These are phyloP conservation scores for Coemansia sp. DNA, from an alignment of 192 early-diverging fungal species.

Conservation along the genomic window DNA sequence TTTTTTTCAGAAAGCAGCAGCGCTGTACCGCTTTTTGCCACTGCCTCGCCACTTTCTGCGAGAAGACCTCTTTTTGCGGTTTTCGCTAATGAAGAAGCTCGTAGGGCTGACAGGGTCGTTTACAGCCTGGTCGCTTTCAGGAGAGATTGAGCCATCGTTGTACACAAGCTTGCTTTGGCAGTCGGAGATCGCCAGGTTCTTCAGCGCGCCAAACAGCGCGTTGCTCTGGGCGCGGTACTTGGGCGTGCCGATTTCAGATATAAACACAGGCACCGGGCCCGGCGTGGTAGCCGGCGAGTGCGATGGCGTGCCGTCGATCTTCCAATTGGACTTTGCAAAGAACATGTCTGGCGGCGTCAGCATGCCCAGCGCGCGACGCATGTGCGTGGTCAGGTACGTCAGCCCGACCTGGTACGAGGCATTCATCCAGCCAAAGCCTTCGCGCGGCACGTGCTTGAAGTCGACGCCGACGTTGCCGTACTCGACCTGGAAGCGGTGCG, in stretches of 20 bases:
- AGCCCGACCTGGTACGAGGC: conserved; percentile 84
- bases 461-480: conserved; percentile 95
- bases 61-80: neutral
- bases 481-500: conserved; percentile 90
- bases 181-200: conserved; percentile 2
- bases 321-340: conserved; percentile 57
- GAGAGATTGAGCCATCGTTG: conserved; percentile 7
- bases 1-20: neutral
- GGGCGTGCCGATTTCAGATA: conserved; percentile 30
- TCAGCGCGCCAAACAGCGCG: conserved; percentile 26
- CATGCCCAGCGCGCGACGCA: conserved; percentile 76
- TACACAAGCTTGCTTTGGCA: neutral
- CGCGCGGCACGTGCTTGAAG: conserved; percentile 89
- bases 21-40: neutral
- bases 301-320: conserved; percentile 38
- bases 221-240: conserved; percentile 26
- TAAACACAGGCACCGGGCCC: conserved; percentile 33
- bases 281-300: conserved; percentile 45
- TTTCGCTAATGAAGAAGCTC: conserved; percentile 4
- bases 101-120: conserved; percentile 1
- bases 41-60: conserved; percentile 1
- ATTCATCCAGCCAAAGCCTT: conserved; percentile 99
- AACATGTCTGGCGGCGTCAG: conserved; percentile 70
- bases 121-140: conserved; percentile 16
- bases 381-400: conserved; percentile 66